Percentiles rank a stretch among this genome's conserved stretches.
Conservation (phyloP, 108 stramenopile genomes). For the Fistulifera pelliculosa region DNA sequence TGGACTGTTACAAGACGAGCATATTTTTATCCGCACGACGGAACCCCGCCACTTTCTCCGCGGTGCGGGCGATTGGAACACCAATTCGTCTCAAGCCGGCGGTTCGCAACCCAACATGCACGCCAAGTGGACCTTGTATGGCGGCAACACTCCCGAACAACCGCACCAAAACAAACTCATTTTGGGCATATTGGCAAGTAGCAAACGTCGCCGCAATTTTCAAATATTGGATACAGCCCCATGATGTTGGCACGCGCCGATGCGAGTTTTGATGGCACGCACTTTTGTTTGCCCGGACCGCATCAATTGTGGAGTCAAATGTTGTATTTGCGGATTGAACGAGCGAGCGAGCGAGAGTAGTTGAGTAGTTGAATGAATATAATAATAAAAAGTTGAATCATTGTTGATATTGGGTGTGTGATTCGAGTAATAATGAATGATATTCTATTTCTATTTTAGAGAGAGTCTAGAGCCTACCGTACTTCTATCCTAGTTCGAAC, state of each 20-base stretch:
- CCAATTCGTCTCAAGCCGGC: conserved; percentile 14
- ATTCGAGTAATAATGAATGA: no score
- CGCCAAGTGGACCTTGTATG: conserved; percentile 8
- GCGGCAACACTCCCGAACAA: conserved; percentile 8
- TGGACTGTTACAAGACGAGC: conserved; percentile 1
- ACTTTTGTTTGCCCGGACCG: conserved; percentile 20
- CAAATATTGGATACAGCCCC: conserved; percentile 12
- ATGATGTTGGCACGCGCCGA: conserved; percentile 16
- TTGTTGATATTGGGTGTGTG: no score
- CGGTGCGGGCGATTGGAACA: conserved; percentile 13
- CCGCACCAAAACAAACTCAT: conserved; percentile 9
- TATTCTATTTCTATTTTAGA: no score
- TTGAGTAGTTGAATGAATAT: no score
- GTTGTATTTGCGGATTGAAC: conserved; percentile 3
- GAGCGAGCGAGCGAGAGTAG: no score
- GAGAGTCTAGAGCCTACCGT: no score
- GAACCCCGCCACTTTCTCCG: conserved; percentile 10
- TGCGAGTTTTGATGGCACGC: conserved; percentile 16
- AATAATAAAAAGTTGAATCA: no score
- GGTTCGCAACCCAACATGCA: conserved; percentile 6
- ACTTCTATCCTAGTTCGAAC: no score
- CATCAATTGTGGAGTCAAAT: conserved; percentile 14
- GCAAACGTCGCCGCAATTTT: conserved; percentile 2
- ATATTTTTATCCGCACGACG: conserved; percentile 12
- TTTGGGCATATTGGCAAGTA: conserved; percentile 1